Conservation (phyloP, 139 green algal species). For the Tetraselmis striata region DNA sequence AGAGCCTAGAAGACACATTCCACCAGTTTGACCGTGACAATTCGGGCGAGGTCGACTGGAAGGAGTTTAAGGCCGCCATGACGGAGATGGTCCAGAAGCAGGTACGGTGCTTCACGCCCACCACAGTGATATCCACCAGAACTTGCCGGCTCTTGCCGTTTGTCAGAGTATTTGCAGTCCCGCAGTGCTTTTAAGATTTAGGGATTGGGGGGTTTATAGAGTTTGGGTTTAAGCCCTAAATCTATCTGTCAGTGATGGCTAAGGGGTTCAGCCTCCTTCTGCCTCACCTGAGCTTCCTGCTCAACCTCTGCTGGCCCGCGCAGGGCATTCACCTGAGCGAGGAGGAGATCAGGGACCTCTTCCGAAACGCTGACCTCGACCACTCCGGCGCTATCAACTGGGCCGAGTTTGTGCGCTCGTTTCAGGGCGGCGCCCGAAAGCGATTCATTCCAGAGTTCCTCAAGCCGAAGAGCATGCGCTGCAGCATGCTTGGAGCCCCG, state of each 20-base stretch:
- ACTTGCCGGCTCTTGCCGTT: no score
- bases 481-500: constrained; percentile 1
- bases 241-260: no score
- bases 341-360: constrained; percentile 14
- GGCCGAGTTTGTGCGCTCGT: constrained; percentile 13
- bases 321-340: constrained; percentile 21
- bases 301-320: no score
- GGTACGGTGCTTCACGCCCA: no score
- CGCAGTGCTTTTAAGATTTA: no score
- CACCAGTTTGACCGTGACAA: constrained; percentile 5
- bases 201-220: no score
- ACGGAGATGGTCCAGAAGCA: constrained; percentile 5
- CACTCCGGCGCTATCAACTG: constrained; percentile 6
- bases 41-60: constrained; percentile 3
- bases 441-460: constrained; percentile 23
- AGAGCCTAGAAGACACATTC: not conserved
- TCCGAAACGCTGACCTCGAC: constrained; percentile 10
- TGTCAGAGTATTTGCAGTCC: no score
- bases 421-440: constrained; percentile 9
- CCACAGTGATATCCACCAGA: no score
- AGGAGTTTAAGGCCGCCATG: constrained; percentile 20
- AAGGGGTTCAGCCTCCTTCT: no score
- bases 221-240: no score
- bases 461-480: constrained; percentile 19
- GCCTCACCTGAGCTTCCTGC: no score